Percentiles rank a stretch among this genome's conserved stretches.
phyloP scores from a whole-genome alignment of 192 early-diverging fungal species.

The Rhizoclosmatium globosum region DNA sequence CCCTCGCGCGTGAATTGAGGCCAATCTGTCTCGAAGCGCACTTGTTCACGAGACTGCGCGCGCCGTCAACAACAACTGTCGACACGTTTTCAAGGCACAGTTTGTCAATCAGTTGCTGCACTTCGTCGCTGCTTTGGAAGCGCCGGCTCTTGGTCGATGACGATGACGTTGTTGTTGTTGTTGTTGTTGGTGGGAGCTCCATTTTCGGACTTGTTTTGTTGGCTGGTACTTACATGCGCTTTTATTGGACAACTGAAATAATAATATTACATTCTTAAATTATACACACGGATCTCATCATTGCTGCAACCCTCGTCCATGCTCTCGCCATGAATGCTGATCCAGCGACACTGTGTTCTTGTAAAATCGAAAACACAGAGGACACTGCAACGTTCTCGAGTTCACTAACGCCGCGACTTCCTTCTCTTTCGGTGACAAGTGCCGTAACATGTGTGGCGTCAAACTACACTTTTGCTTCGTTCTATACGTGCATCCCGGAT shows the following conservation, averaged over 20 bases:
- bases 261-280: background rate
- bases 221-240: too few relatives aligned
- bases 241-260: too few relatives aligned
- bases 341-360: constrained; percentile 1
- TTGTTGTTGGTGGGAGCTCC: too few relatives aligned
- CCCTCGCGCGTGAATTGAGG: background rate
- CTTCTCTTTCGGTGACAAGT: background rate
- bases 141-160: background rate
- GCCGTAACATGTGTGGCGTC: background rate
- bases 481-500: background rate
- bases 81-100: background rate
- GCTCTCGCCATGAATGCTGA: constrained; percentile 12
- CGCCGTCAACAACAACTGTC: background rate
- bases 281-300: background rate
- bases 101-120: background rate
- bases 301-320: background rate
- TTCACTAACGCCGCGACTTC: background rate
- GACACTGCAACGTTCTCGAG: background rate
- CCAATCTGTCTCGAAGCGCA: background rate
- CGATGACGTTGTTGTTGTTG: too few relatives aligned
- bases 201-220: too few relatives aligned
- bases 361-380: constrained; percentile 10
- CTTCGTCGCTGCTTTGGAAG: background rate
- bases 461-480: constrained; percentile 7
- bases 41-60: background rate